These are phyloP conservation scores for Neurospora sp. DNA, from an alignment of 495 filamentous ascomycete species.

Conservation along the genomic window DNA sequence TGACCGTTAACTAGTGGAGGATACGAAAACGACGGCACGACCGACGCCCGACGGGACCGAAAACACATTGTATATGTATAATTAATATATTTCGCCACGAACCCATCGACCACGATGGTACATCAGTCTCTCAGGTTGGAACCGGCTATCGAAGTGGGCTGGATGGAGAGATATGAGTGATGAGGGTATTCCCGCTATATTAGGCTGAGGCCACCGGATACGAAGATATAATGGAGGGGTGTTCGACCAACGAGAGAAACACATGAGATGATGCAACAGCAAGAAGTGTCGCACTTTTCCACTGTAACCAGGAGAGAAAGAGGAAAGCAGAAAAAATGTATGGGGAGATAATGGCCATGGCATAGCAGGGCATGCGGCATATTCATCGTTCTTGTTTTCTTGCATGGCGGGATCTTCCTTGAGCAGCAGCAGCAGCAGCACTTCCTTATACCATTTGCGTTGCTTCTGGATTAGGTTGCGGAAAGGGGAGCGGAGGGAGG, in stretches of 20 bases:
- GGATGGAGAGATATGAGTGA: neutral
- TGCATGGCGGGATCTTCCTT: neutral
- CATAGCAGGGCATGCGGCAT: neutral
- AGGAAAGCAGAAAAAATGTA: neutral
- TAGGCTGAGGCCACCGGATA: neutral
- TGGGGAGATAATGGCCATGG: neutral
- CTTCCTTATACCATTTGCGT: neutral
- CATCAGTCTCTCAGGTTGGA: neutral
- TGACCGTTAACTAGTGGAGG: slow-evolving; percentile 47
- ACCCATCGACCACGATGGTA: neutral
- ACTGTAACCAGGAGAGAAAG: neutral
- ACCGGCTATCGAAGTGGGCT: neutral
- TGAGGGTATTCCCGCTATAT: neutral
- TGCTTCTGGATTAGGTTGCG: neutral
- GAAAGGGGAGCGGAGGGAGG: neutral
- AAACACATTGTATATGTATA: slow-evolving; percentile 14
- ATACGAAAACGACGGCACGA: neutral
- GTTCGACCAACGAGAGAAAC: neutral
- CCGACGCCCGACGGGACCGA: neutral
- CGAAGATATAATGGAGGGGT: neutral
- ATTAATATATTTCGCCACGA: slow-evolving; percentile 3
- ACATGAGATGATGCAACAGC: neutral
- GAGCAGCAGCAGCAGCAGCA: neutral
- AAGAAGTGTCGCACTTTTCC: neutral
- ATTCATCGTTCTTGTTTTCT: neutral